Percentiles rank a stretch among this genome's conserved stretches.
These are phyloP conservation scores for Botryosphaeria dothidea DNA, from an alignment of 2,329 filamentous ascomycete genomes.

Conservation along the genomic window DNA sequence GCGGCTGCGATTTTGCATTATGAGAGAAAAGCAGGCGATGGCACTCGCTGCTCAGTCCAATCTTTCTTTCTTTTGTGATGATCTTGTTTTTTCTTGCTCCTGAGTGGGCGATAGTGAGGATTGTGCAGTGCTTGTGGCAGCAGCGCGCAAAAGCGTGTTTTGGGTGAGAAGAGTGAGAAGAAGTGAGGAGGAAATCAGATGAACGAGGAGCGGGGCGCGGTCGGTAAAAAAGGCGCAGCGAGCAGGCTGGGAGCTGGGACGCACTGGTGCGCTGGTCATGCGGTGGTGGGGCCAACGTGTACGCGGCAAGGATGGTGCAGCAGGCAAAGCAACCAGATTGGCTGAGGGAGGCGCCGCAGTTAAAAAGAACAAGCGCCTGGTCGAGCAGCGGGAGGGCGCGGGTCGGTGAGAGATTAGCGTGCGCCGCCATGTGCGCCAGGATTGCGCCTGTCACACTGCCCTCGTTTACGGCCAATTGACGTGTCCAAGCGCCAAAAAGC, in stretches of 20 bases:
- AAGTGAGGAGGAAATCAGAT: neutral
- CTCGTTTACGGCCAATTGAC: conserved; percentile 18
- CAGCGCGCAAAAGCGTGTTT: neutral
- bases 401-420: conserved; percentile 20
- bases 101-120: neutral
- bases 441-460: conserved; percentile 17
- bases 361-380: conserved; percentile 12
- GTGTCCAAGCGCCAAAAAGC: conserved; percentile 18
- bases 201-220: conserved; percentile 13
- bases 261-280: conserved; percentile 19
- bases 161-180: conserved; percentile 8
- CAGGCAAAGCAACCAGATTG: neutral
- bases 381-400: conserved; percentile 17
- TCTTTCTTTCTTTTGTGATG: conserved; percentile 1
- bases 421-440: conserved; percentile 16
- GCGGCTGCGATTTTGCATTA: conserved; percentile 46
- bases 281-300: conserved; percentile 19
- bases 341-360: conserved; percentile 19
- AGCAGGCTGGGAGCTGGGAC: conserved; percentile 18
- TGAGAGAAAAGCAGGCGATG: conserved; percentile 39
- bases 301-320: conserved; percentile 17
- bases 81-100: conserved; percentile 6
- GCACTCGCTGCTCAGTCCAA: conserved; percentile 28
- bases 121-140: neutral
- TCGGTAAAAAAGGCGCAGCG: conserved; percentile 17